Evolutionary conservation across 139 green algal species (phyloP).

Genomic region (Desmodesmus armatus): DNA sequence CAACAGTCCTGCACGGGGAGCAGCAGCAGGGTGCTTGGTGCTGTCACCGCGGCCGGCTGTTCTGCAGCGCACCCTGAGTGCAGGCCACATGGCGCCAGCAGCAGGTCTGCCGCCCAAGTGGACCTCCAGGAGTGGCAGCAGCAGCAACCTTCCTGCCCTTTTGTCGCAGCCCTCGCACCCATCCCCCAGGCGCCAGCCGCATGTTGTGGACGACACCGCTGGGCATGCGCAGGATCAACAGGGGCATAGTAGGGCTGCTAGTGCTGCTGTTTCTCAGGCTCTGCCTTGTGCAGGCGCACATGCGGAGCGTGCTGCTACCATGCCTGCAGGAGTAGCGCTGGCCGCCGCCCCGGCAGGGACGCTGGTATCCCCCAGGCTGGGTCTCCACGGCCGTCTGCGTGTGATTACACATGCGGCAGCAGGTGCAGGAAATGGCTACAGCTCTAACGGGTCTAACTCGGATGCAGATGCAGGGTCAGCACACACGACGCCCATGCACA

Average conservation of each 20-base stretch:
- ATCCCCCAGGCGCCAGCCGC: too few species aligned
- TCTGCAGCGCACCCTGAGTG: conserved; percentile 15
- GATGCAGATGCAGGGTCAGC: conserved; percentile 9
- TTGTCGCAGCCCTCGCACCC: background rate
- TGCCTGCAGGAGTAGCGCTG: background rate
- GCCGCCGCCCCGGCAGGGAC: background rate
- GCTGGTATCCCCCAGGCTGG: background rate
- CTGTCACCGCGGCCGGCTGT: too few species aligned
- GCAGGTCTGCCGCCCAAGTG: conserved; percentile 21
- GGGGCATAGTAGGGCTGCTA: background rate
- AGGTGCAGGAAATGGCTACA: too few species aligned
- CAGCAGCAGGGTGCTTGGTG: background rate
- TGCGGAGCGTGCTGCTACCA: conserved; percentile 16
- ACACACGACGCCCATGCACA: conserved; percentile 22
- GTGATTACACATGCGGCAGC: background rate
- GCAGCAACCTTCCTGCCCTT: background rate
- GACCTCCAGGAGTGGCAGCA: background rate
- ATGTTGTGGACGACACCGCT: too few species aligned
- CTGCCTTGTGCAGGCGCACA: too few species aligned
- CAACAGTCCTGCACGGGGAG: background rate
- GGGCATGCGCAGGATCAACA: conserved; percentile 1
- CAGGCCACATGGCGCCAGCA: background rate
- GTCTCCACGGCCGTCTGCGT: background rate
- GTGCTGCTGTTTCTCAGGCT: too few species aligned
- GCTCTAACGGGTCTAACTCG: background rate